Evolutionary conservation across 495 filamentous ascomycete genomes (phyloP).

Genomic region (Apodospora peruviana): DNA sequence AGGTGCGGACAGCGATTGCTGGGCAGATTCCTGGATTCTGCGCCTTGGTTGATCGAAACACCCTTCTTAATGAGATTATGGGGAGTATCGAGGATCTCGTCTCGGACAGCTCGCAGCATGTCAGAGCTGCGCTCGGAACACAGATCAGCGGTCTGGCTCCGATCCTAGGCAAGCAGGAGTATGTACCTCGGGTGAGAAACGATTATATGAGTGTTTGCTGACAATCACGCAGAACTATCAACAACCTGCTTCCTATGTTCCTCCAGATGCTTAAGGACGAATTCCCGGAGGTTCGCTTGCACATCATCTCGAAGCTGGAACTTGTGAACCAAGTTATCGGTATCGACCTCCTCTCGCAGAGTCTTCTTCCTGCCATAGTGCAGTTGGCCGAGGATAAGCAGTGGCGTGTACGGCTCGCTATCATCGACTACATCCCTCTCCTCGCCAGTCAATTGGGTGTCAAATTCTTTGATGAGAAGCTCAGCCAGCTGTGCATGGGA

Average conservation of each 20-base stretch:
- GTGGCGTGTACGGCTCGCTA: conserved; percentile 95
- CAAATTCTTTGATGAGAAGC: conserved; percentile 96
- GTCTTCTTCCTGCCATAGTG: conserved; percentile 94
- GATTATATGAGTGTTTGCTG: not conserved
- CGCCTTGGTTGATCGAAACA: conserved; percentile 74
- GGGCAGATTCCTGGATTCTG: conserved; percentile 98
- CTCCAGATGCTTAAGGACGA: conserved; percentile 99
- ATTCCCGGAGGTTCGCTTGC: conserved; percentile 93
- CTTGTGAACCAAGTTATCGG: conserved; percentile 98
- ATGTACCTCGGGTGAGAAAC: conserved; percentile 27
- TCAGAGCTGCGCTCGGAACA: conserved; percentile 88
- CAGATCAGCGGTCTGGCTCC: conserved; percentile 97
- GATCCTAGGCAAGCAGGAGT: conserved; percentile 97
- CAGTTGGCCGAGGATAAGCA: conserved; percentile 98
- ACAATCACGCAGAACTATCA: conserved; percentile 64
- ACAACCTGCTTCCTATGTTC: conserved; percentile 97
- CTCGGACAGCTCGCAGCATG: conserved; percentile 92
- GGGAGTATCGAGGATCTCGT: conserved; percentile 92
- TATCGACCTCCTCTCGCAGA: conserved; percentile 93
- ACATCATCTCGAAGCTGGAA: conserved; percentile 98
- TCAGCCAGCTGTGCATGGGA: conserved; percentile 92
- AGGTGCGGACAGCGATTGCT: conserved; percentile 94
- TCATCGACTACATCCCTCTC: conserved; percentile 98
- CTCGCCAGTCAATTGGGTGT: conserved; percentile 94
- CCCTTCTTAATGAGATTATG: conserved; percentile 95